A percentile compares a stretch with the other conserved stretches of the same genome.
Conservation (phyloP, 176 grass and related monocot species). For the Melocanna baccifera region DNA sequence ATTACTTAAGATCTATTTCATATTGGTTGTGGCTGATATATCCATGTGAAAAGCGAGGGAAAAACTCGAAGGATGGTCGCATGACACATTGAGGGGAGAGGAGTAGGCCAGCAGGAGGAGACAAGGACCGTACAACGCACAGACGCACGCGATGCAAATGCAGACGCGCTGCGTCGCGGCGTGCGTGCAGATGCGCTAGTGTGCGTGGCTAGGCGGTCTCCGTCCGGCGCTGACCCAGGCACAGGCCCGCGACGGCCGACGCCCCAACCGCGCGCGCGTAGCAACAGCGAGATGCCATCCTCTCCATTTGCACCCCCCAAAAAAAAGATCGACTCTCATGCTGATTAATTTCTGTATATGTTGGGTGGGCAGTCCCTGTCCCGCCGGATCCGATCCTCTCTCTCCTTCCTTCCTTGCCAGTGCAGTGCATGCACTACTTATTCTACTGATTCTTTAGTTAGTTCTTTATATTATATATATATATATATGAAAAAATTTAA, state of each 20-base stretch:
- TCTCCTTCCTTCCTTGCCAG: background rate
- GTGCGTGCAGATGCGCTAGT: background rate
- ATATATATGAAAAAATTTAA: no score
- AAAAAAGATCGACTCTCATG: background rate
- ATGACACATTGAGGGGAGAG: no score
- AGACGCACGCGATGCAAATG: background rate
- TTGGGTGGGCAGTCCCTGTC: slow-evolving; percentile 29
- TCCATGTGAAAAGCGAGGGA: no score
- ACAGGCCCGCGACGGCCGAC: slow-evolving; percentile 1
- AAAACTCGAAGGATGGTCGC: no score
- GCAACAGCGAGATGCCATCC: slow-evolving; percentile 41
- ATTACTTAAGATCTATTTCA: no score
- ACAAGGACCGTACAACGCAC: background rate
- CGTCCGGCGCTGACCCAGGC: background rate
- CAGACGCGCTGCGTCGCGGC: background rate
- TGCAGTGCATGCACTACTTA: background rate
- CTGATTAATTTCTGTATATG: background rate
- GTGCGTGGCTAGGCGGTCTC: slow-evolving; percentile 1
- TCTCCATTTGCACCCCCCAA: background rate
- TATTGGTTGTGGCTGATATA: no score
- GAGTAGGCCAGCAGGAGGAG: background rate
- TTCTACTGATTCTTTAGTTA: background rate
- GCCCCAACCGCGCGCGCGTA: slow-evolving; percentile 16
- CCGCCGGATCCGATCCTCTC: slow-evolving; percentile 9
- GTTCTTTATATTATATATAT: background rate